Evolutionary conservation across 768 basidiomycete genomes (phyloP), one percentile per base, ranked within the genome.

Genomic region (Plicaturopsis crispa): DNA sequence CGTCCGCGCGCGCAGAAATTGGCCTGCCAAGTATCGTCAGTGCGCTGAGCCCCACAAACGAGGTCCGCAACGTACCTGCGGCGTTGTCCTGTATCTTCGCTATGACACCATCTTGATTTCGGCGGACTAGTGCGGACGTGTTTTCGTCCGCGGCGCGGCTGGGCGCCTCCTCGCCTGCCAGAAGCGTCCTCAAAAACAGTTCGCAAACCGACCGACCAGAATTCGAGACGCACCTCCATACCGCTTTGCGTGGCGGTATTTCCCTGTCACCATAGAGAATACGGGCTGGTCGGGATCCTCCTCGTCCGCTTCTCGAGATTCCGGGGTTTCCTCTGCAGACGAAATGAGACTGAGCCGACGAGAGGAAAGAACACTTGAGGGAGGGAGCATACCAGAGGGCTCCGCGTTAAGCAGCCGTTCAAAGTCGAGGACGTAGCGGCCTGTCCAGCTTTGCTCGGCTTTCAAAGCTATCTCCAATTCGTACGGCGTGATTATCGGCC

Each of bases 401-500:
- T 56, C 46, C 36, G 66, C 65, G 4, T 61, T 54, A 1, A 89
- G 54, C 2, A 88, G 56, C 39, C 66, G 66, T 5, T 67, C 73
- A 44, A 94, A 85, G 50, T 93, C 81, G 8, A 96, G 66, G 5
- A 89, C 70, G 55, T 94, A 93, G 46, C 65, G 64, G 5, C 79
- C 85, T 3, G 73, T 82, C 89, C 81, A 94, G 32, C 57, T 74
- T 42, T 72, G 75, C 36, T 81, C 75, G 1, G 69, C 66, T 40
- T 76, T 74, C 8, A 98, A 67, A 0, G 92, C 89, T 3, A 93
- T 59, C 46, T 83, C 76, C 13, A 96, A 68, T 54, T 99, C 96
- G 56, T 78, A 94, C 0, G 96, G 96, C 1, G 94, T 97, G 20
- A 99, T 70, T 33, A 99, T 96, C 0, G 94, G 93, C 17, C 79